Evolutionary conservation across 2,329 filamentous ascomycete species (phyloP).

Genomic region (Aureobasidium subglaciale): DNA sequence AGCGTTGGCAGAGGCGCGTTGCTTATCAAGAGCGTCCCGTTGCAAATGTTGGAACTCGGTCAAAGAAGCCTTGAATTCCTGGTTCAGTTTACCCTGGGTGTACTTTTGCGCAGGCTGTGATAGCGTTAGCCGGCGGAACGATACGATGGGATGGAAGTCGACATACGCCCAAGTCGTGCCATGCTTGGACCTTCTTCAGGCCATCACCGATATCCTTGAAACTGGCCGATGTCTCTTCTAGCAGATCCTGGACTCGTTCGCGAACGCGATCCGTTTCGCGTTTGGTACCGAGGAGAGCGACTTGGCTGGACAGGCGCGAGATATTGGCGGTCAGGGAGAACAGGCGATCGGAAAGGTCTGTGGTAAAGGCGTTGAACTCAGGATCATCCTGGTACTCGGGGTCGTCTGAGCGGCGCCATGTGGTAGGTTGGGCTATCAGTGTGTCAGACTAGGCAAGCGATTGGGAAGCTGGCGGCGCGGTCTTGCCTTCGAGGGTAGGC

Average conservation of each 20-base stretch:
- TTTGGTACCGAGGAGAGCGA: constrained; percentile 78
- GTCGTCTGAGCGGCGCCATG: constrained; percentile 60
- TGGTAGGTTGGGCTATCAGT: constrained; percentile 53
- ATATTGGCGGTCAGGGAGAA: constrained; percentile 87
- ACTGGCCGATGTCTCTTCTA: constrained; percentile 76
- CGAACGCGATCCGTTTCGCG: constrained; percentile 86
- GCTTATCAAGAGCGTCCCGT: constrained; percentile 81
- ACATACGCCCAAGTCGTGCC: constrained; percentile 61
- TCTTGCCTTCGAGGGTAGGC: constrained; percentile 20
- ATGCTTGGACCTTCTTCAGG: constrained; percentile 83
- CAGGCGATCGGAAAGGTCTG: constrained; percentile 77
- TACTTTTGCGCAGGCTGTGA: constrained; percentile 85
- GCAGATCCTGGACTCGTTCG: constrained; percentile 78
- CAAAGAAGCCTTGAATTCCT: constrained; percentile 83
- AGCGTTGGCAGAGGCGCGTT: constrained; percentile 76
- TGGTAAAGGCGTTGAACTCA: constrained; percentile 77
- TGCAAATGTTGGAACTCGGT: constrained; percentile 92
- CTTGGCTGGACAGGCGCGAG: constrained; percentile 73
- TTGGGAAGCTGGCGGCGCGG: neutral
- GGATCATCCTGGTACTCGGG: constrained; percentile 82
- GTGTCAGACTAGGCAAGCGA: neutral
- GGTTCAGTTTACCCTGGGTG: constrained; percentile 88
- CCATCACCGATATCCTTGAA: constrained; percentile 93
- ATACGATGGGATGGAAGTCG: neutral
- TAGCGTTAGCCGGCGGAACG: constrained; percentile 15